Conservation (phyloP, 352 stramenopile species). For the Globisporangium mamillatum region DNA sequence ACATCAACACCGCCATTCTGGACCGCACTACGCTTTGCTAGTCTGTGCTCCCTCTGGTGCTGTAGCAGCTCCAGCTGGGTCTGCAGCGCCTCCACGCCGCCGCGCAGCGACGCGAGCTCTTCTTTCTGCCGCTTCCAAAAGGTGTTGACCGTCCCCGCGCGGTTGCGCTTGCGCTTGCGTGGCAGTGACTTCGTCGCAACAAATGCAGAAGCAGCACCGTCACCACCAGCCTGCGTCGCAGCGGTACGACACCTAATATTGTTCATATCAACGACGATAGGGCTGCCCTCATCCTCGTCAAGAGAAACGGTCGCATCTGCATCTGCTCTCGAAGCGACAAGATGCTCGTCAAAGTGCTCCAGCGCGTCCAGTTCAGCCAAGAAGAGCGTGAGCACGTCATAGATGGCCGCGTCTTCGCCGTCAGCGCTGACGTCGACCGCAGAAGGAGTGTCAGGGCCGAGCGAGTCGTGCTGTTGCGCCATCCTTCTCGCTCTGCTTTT, state of each 20-base stretch:
- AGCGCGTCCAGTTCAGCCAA: neutral
- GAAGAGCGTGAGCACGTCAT: neutral
- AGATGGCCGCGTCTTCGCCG: neutral
- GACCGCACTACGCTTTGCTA: neutral
- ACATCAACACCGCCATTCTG: neutral
- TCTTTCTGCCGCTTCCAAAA: conserved; percentile 36
- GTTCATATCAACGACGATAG: no score
- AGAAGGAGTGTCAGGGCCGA: no score
- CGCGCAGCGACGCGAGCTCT: conserved; percentile 26
- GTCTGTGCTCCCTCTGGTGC: neutral
- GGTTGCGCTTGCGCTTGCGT: conserved; percentile 18
- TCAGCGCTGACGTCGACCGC: neutral
- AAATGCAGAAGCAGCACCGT: neutral
- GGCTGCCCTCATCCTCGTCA: neutral
- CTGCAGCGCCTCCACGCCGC: conserved; percentile 26
- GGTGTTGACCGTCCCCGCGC: conserved; percentile 14
- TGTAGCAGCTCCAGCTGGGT: conserved; percentile 27
- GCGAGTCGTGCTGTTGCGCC: neutral
- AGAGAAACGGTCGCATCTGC: no score
- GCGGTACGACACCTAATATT: neutral
- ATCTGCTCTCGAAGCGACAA: no score
- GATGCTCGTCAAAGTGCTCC: neutral
- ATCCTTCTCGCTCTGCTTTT: neutral
- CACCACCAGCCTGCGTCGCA: no score
- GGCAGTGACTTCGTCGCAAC: neutral